Evolutionary conservation across 2,329 filamentous ascomycete species (phyloP).

Genomic region (Epichloe amarillans): DNA sequence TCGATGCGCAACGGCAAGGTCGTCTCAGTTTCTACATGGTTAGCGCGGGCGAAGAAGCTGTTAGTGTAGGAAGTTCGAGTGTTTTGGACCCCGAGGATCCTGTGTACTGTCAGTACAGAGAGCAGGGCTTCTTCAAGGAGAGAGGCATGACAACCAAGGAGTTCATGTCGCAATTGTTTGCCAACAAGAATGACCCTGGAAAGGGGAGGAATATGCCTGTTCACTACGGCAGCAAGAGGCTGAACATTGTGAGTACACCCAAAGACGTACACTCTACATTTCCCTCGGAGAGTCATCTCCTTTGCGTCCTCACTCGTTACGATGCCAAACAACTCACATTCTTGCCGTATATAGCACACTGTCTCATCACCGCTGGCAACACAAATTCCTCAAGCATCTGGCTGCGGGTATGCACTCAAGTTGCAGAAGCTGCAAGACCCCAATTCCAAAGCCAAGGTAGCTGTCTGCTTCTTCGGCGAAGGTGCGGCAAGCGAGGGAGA

Average conservation of each 20-base stretch:
- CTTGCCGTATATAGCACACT: constrained; percentile 46
- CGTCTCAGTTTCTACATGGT: constrained; percentile 96
- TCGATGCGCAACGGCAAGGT: constrained; percentile 93
- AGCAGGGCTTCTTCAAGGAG: constrained; percentile 82
- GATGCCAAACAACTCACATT: not conserved
- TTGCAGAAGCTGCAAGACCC: constrained; percentile 64
- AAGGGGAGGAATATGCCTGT: constrained; percentile 92
- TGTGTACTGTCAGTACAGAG: constrained; percentile 87
- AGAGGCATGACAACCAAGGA: constrained; percentile 75
- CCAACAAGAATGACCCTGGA: constrained; percentile 69
- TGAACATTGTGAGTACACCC: constrained; percentile 59
- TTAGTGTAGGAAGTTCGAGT: constrained; percentile 77
- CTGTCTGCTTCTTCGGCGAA: constrained; percentile 80
- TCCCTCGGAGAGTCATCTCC: no score
- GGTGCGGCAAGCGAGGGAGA: constrained; percentile 84
- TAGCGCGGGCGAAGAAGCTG: constrained; percentile 86
- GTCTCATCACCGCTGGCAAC: constrained; percentile 75
- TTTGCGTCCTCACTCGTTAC: not conserved
- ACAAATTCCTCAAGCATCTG: constrained; percentile 77
- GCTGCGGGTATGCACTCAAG: constrained; percentile 79
- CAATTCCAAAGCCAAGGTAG: constrained; percentile 52
- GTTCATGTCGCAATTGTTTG: constrained; percentile 93
- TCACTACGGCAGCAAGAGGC: constrained; percentile 74
- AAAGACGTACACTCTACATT: not conserved
- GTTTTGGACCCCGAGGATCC: constrained; percentile 76